Base-by-base conservation (phyloP, 441 rosid genomes). In the Rhodomyrtus psidioides region DNA sequence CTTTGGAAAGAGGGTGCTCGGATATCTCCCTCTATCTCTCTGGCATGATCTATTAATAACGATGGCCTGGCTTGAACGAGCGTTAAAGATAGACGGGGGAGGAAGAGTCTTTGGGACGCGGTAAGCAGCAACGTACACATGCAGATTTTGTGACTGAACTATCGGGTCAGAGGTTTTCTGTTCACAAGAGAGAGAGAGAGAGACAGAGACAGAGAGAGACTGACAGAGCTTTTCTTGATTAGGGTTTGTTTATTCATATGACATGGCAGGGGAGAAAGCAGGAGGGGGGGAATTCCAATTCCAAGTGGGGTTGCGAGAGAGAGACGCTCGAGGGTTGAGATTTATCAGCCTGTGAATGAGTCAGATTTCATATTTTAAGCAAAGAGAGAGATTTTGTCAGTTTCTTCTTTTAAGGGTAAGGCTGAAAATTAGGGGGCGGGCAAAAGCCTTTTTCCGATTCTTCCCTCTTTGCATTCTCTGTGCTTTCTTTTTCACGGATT, bases 131-230 rank as follows among this genome's bases (percentile, higher is more conserved):
- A 19, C 70, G 70, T 56, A 83, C 62, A 83, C 84, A 83, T 83
- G 84, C 84, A 83, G 84, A 83, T 83, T 83, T 83, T 83, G 84
- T 83, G 84, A 83, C 84, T 83, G 59, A 83, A 83, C 51, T 83
- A 83, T 83, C 65, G 60, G 84, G 84, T 83, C 84, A 56, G 74
- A 56, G 70, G 65, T 39, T 83, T 83, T 58, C 30, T 56, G 62
- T 83, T 39, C 53, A 39, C 58, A 13, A 27, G 82, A 84, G 79
- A 84, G 54, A 54, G 39, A 49, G 34, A 60, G 46, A 51, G 53
- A 53, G 54, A 54, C 26, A 49, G 53, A 60, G 49, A 51, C 34
- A 30, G 75, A 27, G 46, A 84, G 49, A 53, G 55, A 62, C 75
- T 65, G 46, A 65, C 49, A 65, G 46, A 65, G 49, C 79, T 65